Evolutionary conservation across 2,329 filamentous ascomycete species (phyloP).

Genomic region (Trichoderma afroharzianum): DNA sequence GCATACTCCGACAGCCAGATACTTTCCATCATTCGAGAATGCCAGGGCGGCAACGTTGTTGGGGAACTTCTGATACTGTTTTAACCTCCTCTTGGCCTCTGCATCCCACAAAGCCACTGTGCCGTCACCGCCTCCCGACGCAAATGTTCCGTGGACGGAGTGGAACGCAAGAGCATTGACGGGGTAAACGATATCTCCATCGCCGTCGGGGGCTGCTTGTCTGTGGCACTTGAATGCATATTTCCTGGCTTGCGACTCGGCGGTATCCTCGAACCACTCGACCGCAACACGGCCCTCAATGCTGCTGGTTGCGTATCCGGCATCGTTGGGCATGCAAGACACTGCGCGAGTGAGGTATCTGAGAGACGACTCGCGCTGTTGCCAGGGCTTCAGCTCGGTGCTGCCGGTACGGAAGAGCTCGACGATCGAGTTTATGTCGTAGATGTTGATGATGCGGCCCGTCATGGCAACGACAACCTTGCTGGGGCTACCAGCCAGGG

Average conservation of each 20-base stretch:
- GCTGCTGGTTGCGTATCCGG: constrained; percentile 84
- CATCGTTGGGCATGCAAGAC: constrained; percentile 94
- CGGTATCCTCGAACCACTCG: constrained; percentile 92
- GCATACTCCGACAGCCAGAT: constrained; percentile 75
- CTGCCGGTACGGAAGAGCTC: constrained; percentile 46
- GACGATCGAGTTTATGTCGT: constrained; percentile 72
- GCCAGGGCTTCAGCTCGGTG: constrained; percentile 71
- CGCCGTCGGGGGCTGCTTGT: constrained; percentile 61
- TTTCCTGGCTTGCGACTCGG: constrained; percentile 84
- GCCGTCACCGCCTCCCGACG: constrained; percentile 83
- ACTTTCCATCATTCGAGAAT: constrained; percentile 74
- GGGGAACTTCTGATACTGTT: constrained; percentile 81
- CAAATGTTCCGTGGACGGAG: constrained; percentile 78
- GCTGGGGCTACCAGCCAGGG: constrained; percentile 69
- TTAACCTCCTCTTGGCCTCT: constrained; percentile 81
- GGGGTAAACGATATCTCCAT: constrained; percentile 79
- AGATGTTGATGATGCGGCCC: constrained; percentile 88
- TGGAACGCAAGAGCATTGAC: constrained; percentile 91
- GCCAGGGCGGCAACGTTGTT: constrained; percentile 73
- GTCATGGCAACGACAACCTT: constrained; percentile 97
- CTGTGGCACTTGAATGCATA: constrained; percentile 99
- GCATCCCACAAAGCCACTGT: constrained; percentile 94
- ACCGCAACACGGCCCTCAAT: constrained; percentile 96
- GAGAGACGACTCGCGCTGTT: constrained; percentile 86
- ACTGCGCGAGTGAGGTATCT: constrained; percentile 95